Evolutionary conservation across 2,329 filamentous ascomycete genomes (phyloP).

Genomic region (Aphanoascus verrucosus): DNA sequence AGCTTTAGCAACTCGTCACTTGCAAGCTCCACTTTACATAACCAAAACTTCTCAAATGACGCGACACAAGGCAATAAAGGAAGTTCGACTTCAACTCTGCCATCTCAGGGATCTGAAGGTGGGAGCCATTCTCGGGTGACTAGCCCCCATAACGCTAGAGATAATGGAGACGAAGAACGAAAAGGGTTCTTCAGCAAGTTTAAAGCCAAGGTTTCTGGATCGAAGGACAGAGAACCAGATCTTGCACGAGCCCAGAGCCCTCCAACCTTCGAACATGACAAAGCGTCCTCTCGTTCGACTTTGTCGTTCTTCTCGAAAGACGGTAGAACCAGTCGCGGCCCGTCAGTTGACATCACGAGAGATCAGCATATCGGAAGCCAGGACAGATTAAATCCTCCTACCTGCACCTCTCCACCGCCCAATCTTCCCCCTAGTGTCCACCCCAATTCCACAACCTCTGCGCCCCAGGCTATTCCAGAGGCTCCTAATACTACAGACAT

Average conservation of each 20-base stretch:
- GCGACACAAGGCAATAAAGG: slow-evolving; percentile 32
- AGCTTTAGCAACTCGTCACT: slow-evolving; percentile 59
- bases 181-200: slow-evolving; percentile 55
- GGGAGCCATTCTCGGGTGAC: slow-evolving; percentile 21
- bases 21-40: slow-evolving; percentile 45
- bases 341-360: slow-evolving; percentile 15
- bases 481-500: slow-evolving; percentile 18
- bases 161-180: slow-evolving; percentile 39
- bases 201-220: slow-evolving; percentile 52
- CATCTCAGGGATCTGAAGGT: slow-evolving; percentile 33
- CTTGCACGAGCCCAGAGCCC: slow-evolving; percentile 45
- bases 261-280: slow-evolving; percentile 30
- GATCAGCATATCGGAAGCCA: slow-evolving; percentile 23
- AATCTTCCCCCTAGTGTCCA: slow-evolving; percentile 17
- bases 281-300: slow-evolving; percentile 25
- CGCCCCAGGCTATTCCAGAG: slow-evolving; percentile 28
- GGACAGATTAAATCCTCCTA: slow-evolving; percentile 8
- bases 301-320: slow-evolving; percentile 24
- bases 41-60: slow-evolving; percentile 38
- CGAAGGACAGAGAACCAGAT: slow-evolving; percentile 44
- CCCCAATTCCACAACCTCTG: slow-evolving; percentile 23
- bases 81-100: slow-evolving; percentile 20
- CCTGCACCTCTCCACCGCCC: slow-evolving; percentile 5
- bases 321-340: slow-evolving; percentile 17
- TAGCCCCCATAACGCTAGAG: slow-evolving; percentile 20